Conservation (phyloP, 148 eudicot genomes). For the Rheum nobile region DNA sequence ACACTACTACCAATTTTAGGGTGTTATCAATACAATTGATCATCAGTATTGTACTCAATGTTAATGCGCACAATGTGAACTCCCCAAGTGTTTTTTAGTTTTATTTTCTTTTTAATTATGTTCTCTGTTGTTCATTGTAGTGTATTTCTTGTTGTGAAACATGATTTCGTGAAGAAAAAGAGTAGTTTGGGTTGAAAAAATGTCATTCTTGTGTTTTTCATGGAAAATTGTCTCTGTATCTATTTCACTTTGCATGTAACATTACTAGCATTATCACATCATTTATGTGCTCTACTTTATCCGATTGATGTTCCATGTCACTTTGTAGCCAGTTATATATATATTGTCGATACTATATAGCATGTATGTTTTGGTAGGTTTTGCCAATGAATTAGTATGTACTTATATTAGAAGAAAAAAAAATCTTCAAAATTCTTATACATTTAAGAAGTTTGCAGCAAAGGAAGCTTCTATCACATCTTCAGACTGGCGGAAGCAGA, state of each 20-base stretch:
- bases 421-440: too few relatives aligned
- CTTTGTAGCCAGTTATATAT: background rate
- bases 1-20: background rate
- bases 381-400: too few relatives aligned
- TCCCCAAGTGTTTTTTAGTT: background rate
- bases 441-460: too few relatives aligned
- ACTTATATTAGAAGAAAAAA: too few relatives aligned
- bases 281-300: too few relatives aligned
- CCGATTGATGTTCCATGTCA: too few relatives aligned
- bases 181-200: background rate
- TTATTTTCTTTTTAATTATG: background rate
- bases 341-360: too few relatives aligned
- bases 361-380: too few relatives aligned
- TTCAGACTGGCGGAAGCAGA: too few relatives aligned
- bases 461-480: too few relatives aligned
- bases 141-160: background rate
- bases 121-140: background rate
- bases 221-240: background rate
- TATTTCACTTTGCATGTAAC: too few relatives aligned
- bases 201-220: background rate
- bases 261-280: too few relatives aligned
- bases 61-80: background rate
- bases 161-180: background rate
- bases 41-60: background rate
- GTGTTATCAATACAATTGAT: background rate